Evolutionary conservation across 2,329 filamentous ascomycete genomes (phyloP).

Genomic region (Sporothrix mexicana): DNA sequence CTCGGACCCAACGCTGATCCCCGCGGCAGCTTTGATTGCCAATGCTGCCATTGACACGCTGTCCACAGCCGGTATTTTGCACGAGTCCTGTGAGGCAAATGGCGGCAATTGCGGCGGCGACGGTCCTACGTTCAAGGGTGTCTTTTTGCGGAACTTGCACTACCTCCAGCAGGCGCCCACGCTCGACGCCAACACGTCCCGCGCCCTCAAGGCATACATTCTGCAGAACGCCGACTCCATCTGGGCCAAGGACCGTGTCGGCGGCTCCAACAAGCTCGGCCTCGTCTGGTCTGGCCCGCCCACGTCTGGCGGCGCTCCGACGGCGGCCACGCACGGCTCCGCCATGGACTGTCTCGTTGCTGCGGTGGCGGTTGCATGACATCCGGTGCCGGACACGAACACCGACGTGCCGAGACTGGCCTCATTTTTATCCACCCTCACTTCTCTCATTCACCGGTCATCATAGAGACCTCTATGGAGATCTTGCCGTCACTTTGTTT

Average conservation of each 20-base stretch:
- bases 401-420: neutral
- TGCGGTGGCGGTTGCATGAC: conserved; percentile 52
- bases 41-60: conserved; percentile 56
- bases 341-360: conserved; percentile 72
- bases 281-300: conserved; percentile 68
- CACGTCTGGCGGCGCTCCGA: conserved; percentile 50
- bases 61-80: conserved; percentile 55
- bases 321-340: conserved; percentile 66
- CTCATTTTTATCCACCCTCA: neutral
- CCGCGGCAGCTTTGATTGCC: conserved; percentile 56
- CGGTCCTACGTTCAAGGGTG: conserved; percentile 59
- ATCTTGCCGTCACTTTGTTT: no score
- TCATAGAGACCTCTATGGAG: neutral
- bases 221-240: conserved; percentile 67
- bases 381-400: neutral
- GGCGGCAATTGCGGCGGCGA: conserved; percentile 52
- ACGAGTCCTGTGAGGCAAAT: conserved; percentile 59
- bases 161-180: conserved; percentile 55
- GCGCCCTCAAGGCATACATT: conserved; percentile 60
- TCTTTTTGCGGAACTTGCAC: conserved; percentile 69
- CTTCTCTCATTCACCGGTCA: neutral
- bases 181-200: conserved; percentile 43
- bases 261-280: conserved; percentile 57
- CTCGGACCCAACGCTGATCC: conserved; percentile 49
- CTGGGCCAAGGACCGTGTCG: conserved; percentile 64